Base-by-base conservation (phyloP, 345 rosid genomes). In the Aquilaria sinensis region DNA sequence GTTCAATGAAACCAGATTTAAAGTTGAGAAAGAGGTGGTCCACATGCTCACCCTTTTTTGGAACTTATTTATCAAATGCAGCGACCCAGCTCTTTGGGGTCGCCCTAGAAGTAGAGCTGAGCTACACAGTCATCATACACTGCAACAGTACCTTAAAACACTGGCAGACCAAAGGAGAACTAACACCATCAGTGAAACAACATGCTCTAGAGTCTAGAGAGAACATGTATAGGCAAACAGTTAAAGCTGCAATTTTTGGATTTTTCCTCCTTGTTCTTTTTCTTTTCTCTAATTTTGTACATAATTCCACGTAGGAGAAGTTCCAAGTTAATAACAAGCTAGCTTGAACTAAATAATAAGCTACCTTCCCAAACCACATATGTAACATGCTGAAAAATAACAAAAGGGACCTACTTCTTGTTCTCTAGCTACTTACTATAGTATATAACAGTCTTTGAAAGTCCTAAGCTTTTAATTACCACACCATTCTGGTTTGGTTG, bases 221-320 rank as follows among this genome's bases (percentile, higher is more conserved):
- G 54, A 60, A 56, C 70, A 64, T 66, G 73, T 75, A 67, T 64
- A 66, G 62, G 16, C 57, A 61, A 61, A 14, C 37, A 54, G 50
- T 57, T 12, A 57, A 69, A 58, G 67, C 69, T 70, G 69, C 59
- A 9, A 12, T 13, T 23, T 31, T 65, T 70, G 53, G 62, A 56
- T 59, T 72, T 63, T 61, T 15, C 56, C n/a, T 66, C 15, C 31
- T 10, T 65, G 71, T 61, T 47, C 13, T 65, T 63, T 60, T 64
- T 49, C 7, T 30, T 59, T 51, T 0, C 54, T 10, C 30, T 63
- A 63, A 29, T 15, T 37, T 14, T 56, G 16, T 61, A 31, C 15
- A 59, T 13, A 50, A 37, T 37, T 37, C 33, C 30, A 15, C 45
- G 23, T 23, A 23, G 23, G 23, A 23, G 23, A 23, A 23, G 23